Conservation (phyloP, 1,284 basidiomycete genomes). For the Rhizoctonia solani region DNA sequence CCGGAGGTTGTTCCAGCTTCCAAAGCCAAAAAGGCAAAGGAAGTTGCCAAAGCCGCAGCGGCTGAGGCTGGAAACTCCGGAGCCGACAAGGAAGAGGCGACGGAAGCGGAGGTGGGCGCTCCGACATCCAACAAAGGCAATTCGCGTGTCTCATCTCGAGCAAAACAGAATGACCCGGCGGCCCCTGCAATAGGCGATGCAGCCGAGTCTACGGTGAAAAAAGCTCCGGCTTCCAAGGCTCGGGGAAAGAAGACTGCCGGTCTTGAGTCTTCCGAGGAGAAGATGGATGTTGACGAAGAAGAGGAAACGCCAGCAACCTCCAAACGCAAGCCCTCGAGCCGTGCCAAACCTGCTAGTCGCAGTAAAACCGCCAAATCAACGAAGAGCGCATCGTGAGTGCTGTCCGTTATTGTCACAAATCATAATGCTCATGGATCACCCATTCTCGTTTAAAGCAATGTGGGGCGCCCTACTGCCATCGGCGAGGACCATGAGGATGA, state of each 20-base stretch:
- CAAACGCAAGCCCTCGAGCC: conserved; percentile 20
- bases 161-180: not conserved
- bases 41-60: too few relatives aligned
- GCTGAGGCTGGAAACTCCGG: not conserved
- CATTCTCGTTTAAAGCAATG: too few relatives aligned
- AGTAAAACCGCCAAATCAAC: not conserved
- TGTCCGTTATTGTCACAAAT: not conserved
- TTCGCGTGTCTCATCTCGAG: not conserved
- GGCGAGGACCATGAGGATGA: too few relatives aligned
- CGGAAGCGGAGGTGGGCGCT: not conserved
- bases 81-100: not conserved
- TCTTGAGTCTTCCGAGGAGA: not conserved
- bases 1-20: conserved; percentile 27
- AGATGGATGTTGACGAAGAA: conserved; percentile 31
- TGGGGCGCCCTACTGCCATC: too few relatives aligned
- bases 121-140: not conserved
- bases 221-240: not conserved
- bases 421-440: not conserved
- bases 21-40: conserved; percentile 17
- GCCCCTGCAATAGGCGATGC: not conserved
- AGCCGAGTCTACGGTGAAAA: not conserved
- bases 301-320: not conserved
- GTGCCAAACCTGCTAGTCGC: conserved; percentile 26
- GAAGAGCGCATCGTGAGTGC: conserved; percentile 17
- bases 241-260: conserved; percentile 10